These are phyloP conservation scores for Fusarium coicis DNA, from an alignment of 2,329 filamentous ascomycete genomes.

Conservation along the genomic window DNA sequence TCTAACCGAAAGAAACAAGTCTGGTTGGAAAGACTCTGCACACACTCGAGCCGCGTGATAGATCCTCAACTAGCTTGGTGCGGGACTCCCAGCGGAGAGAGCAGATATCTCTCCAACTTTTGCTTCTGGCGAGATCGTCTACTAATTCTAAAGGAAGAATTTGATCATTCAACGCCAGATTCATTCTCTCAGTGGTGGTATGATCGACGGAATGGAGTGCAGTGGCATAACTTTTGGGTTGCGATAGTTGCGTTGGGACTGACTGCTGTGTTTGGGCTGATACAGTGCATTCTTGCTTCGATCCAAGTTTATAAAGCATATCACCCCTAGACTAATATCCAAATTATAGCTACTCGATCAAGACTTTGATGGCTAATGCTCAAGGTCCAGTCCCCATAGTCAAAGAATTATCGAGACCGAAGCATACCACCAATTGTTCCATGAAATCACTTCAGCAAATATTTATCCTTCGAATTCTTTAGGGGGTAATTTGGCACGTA, in stretches of 20 bases:
- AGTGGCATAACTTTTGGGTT: neutral
- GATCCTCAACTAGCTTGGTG: neutral
- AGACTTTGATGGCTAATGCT: rapidly evolving
- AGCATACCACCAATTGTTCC: too few species aligned
- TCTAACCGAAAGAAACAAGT: neutral
- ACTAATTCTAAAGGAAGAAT: rapidly evolving
- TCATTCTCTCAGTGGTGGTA: neutral
- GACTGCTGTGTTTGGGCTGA: neutral
- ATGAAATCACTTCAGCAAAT: too few species aligned
- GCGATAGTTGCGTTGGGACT: neutral
- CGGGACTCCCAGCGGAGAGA: neutral
- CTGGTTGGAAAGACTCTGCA: neutral
- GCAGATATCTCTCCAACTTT: neutral
- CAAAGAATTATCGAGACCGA: too few species aligned
- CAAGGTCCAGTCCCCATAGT: too few species aligned
- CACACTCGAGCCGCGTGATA: rapidly evolving
- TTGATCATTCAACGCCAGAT: neutral
- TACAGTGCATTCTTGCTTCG: neutral
- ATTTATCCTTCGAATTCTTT: too few species aligned
- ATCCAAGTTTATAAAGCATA: neutral
- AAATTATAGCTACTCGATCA: neutral
- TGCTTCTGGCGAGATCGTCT: rapidly evolving
- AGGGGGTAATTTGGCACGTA: too few species aligned
- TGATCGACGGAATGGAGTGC: neutral
- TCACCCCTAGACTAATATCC: neutral